Evolutionary conservation across 78 protist genomes (phyloP).

Genomic region (Thecamonas trahens): DNA sequence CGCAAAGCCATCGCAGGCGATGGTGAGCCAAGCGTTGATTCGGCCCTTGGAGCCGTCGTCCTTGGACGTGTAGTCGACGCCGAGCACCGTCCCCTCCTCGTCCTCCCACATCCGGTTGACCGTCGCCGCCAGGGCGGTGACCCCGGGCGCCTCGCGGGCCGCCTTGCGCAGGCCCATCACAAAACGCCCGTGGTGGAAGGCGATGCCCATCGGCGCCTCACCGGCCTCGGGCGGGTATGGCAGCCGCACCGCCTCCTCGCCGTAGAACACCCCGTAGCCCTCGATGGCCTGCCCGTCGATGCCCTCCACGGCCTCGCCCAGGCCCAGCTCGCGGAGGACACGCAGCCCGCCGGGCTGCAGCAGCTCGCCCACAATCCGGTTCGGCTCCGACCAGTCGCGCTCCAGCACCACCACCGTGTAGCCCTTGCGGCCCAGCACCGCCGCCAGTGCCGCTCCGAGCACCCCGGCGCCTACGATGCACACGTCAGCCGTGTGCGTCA

Average conservation of each 20-base stretch:
- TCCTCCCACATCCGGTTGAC: background rate
- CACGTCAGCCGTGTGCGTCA: constrained; percentile 18
- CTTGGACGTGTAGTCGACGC: background rate
- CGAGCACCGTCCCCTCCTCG: background rate
- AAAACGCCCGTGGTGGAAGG: constrained; percentile 74
- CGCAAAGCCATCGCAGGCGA: constrained; percentile 56
- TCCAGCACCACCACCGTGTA: constrained; percentile 44
- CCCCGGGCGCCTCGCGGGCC: constrained; percentile 10
- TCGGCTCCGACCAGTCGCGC: constrained; percentile 57
- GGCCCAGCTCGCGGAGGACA: constrained; percentile 42
- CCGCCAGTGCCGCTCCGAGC: constrained; percentile 56
- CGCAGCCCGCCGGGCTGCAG: constrained; percentile 81
- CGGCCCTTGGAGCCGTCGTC: constrained; percentile 25
- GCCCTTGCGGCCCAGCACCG: constrained; percentile 48
- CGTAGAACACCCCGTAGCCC: constrained; percentile 47
- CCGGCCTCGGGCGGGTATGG: constrained; percentile 40
- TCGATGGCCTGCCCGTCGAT: constrained; percentile 45
- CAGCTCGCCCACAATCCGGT: constrained; percentile 75
- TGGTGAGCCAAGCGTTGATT: constrained; percentile 20
- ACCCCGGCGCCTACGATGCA: constrained; percentile 69
- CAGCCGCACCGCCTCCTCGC: constrained; percentile 6
- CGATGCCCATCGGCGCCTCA: constrained; percentile 23
- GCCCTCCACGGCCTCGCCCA: constrained; percentile 43
- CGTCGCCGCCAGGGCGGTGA: background rate
- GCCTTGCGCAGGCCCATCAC: constrained; percentile 48